These are phyloP conservation scores for Trichoderma guizhouense DNA, from an alignment of 2,329 filamentous ascomycete species.

Conservation along the genomic window DNA sequence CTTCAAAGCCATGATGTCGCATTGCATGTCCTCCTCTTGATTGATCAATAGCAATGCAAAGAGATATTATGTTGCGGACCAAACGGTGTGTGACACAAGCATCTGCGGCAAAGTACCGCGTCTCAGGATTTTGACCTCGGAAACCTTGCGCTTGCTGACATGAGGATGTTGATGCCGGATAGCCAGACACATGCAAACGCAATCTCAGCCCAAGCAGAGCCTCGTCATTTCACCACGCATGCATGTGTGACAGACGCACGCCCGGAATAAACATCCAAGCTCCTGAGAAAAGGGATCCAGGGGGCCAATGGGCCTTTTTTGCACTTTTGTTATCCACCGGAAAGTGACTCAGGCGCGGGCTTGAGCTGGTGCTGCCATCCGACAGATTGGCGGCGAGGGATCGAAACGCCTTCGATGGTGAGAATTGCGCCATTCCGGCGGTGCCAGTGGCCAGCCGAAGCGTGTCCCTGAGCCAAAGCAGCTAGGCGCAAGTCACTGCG, in stretches of 20 bases:
- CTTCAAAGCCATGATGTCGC: background rate
- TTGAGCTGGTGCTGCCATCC: background rate
- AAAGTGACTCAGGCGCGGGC: background rate
- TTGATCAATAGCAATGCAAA: background rate
- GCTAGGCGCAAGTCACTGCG: background rate
- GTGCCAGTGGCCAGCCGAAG: background rate
- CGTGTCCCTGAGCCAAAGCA: background rate
- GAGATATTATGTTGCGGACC: background rate
- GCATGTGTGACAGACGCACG: background rate
- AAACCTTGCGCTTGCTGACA: background rate
- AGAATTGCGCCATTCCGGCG: constrained; percentile 18
- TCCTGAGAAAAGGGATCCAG: background rate
- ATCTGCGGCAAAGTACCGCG: background rate
- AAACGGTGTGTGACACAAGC: background rate
- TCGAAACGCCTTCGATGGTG: constrained; percentile 17
- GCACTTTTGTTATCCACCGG: background rate
- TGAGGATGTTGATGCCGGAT: background rate
- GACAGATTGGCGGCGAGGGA: constrained; percentile 2
- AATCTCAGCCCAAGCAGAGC: background rate
- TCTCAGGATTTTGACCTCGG: background rate
- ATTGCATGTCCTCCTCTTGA: background rate
- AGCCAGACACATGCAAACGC: background rate
- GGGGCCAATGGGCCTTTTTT: constrained; percentile 1
- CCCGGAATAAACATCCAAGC: background rate
- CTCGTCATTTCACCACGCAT: background rate